Conservation (phyloP, 2,329 filamentous ascomycete species). For the Hymenoscyphus repandus region DNA sequence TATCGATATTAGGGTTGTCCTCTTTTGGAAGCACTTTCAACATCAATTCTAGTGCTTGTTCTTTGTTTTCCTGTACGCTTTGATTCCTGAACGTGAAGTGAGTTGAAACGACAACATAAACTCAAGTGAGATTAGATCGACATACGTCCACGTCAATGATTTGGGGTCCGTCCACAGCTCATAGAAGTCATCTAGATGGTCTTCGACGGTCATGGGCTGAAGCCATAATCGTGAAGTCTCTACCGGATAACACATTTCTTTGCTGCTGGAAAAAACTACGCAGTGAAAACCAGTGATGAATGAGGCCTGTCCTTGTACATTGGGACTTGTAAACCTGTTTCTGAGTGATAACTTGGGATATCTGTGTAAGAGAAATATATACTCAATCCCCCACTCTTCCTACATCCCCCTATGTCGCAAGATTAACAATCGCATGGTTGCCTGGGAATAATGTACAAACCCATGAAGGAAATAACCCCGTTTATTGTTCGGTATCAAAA, state of each 20-base stretch:
- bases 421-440: no score
- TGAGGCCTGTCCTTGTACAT: no score
- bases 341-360: no score
- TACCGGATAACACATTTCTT: background rate
- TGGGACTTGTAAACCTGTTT: no score
- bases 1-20: conserved; percentile 16
- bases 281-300: no score
- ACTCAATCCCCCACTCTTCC: no score
- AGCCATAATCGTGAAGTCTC: conserved; percentile 15
- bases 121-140: background rate
- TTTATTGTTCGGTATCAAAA: no score
- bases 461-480: no score
- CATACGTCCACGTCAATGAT: conserved; percentile 17
- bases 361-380: no score
- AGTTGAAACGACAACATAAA: background rate
- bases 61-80: background rate
- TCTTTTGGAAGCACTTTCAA: conserved; percentile 5
- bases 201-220: conserved; percentile 9
- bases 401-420: no score
- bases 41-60: conserved; percentile 11
- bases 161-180: conserved; percentile 17
- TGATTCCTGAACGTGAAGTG: conserved; percentile 2
- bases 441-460: no score
- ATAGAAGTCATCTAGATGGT: conserved; percentile 20
- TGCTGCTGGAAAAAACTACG: no score